phyloP scores from a whole-genome alignment of 805 yeast species.

The Lachancea sp. region DNA sequence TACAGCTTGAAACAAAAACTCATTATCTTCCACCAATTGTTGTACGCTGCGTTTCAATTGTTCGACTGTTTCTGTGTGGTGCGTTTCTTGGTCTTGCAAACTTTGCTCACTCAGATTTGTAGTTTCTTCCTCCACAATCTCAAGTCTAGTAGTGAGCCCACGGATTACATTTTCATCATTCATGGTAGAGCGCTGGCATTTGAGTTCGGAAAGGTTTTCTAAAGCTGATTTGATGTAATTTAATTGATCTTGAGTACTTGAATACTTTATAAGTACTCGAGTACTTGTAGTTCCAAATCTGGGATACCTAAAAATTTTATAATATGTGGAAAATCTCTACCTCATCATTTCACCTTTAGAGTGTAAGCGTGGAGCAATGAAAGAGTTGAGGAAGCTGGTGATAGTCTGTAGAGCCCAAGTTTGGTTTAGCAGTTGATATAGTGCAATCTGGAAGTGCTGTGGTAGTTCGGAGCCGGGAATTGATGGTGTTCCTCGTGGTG shows the following conservation, averaged over 20 bases:
- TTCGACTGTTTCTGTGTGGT: conserved; percentile 14
- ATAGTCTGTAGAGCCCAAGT: too few species aligned
- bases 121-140: conserved; percentile 13
- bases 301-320: too few species aligned
- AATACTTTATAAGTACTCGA: too few species aligned
- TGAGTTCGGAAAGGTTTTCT: too few species aligned
- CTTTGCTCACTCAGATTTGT: conserved; percentile 16
- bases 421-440: background rate
- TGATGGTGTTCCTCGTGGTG: background rate
- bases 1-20: conserved; percentile 12
- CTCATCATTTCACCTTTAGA: too few species aligned
- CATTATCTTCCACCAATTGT: conserved; percentile 20
- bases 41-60: conserved; percentile 22
- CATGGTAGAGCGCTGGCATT: background rate
- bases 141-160: conserved; percentile 8
- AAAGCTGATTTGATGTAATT: too few species aligned
- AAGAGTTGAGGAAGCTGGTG: too few species aligned
- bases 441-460: background rate
- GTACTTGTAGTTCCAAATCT: too few species aligned
- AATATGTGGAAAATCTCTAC: too few species aligned
- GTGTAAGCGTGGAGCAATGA: too few species aligned
- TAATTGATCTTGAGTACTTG: too few species aligned
- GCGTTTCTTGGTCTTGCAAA: conserved; percentile 20
- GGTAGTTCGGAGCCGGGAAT: background rate
- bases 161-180: background rate